Evolutionary conservation across 225 moss, liverwort and hornwort species (phyloP).

Genomic region (Marchantia paleacea): DNA sequence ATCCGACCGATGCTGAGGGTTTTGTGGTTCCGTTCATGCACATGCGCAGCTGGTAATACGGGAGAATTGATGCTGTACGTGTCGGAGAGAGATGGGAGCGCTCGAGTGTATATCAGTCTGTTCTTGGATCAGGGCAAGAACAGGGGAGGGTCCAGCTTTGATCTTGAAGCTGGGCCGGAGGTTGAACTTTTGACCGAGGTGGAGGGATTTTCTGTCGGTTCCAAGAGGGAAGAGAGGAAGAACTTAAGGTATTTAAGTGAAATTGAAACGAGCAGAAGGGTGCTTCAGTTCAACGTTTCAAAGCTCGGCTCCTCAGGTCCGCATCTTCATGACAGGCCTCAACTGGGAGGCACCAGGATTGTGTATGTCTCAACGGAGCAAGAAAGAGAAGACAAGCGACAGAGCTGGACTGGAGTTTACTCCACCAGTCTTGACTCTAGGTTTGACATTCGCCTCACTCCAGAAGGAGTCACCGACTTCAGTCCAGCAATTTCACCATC

Average conservation of each 20-base stretch:
- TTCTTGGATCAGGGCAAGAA: slow-evolving; percentile 21
- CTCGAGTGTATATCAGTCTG: slow-evolving; percentile 55
- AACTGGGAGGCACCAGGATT: slow-evolving; percentile 50
- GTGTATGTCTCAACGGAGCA: slow-evolving; percentile 79
- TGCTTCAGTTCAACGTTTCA: slow-evolving; percentile 21
- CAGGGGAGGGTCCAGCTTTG: neutral
- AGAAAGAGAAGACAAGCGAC: slow-evolving; percentile 30
- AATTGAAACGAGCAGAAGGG: neutral
- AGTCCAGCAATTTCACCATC: slow-evolving; percentile 87
- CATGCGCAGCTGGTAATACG: slow-evolving; percentile 27
- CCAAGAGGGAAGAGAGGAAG: neutral
- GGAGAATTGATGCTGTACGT: slow-evolving; percentile 51
- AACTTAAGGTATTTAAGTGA: neutral
- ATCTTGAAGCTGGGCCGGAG: neutral
- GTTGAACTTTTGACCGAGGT: neutral
- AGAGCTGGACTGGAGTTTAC: slow-evolving; percentile 75
- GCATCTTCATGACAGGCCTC: slow-evolving; percentile 57
- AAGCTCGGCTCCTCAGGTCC: slow-evolving; percentile 36
- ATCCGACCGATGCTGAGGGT: neutral
- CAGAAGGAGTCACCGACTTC: slow-evolving; percentile 65
- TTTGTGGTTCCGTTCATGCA: neutral
- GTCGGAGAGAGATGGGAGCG: slow-evolving; percentile 74
- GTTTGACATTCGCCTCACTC: slow-evolving; percentile 60
- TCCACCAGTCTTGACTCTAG: slow-evolving; percentile 48
- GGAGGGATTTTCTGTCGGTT: neutral